Evolutionary conservation across 225 moss, liverwort and hornwort genomes (phyloP), one percentile per base, ranked within the genome.

Genomic region (Physcomitrellopsis africana): DNA sequence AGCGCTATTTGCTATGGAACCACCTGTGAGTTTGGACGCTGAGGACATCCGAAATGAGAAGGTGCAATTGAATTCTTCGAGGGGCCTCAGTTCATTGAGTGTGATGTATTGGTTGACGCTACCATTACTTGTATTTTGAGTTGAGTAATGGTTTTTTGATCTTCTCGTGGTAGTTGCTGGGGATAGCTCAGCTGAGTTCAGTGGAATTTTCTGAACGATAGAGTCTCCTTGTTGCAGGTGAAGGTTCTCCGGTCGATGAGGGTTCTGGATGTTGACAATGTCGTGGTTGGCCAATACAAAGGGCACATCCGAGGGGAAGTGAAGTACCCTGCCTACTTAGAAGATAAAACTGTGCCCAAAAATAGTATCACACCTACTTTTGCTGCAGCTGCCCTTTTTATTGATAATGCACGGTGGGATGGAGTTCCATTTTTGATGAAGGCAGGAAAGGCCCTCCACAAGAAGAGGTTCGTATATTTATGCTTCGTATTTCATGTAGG

Each of bases 361-460:
- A 86, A 91, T 74, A 93, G 93, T 65, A 11, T 91, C 51, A 91
- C 93, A 8, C 87, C 93, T 7, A 93, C 93, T 10, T 93, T 93
- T 84, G 93, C 91, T 68, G 93, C 93, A 17, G 91, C 93, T 77
- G 93, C 93, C 19, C 60, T 93, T 65, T 93, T 93, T 47, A 91
- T 93, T 72, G 89, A 91, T 46, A 93, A 91, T 72, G 91, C 91
- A 58, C 80, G 93, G 53, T 93, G 93, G 93, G 93, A 93, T 65
- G 91, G 93, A 37, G 93, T 93, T 76, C 93, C 93, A 8, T 93
- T 93, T 75, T 86, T 93, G 51, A 89, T 93, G 91, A 93, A 91
- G 82, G 93, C 91, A 60, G 93, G 93, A 29, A 93, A 93, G 74
- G 93, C 93, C 55, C 77, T 93, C 49, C 91, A 91, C 57, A 86